These are phyloP conservation scores for Cryptosporidium muris DNA, from an alignment of 169 alveolate species.

Conservation along the genomic window DNA sequence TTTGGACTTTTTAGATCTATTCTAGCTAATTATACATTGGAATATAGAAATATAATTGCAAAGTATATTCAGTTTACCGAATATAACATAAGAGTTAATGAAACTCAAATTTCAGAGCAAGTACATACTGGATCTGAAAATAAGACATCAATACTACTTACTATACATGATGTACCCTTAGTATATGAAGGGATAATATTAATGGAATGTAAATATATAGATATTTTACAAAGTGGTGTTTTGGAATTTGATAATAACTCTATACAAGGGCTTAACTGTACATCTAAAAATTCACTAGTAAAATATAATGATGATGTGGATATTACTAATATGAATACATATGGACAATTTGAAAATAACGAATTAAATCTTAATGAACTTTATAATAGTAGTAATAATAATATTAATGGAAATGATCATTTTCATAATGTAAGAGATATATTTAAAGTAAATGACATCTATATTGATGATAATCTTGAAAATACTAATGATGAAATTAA, in stretches of 20 bases:
- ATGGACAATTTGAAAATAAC: constrained; percentile 1
- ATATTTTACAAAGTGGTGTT: constrained; percentile 17
- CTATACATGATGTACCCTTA: constrained; percentile 25
- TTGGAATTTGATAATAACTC: not conserved
- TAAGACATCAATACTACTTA: not conserved
- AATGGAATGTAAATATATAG: constrained; percentile 14
- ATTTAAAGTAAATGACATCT: too few species aligned
- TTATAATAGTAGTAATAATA: too few species aligned
- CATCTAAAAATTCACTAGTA: constrained; percentile 11
- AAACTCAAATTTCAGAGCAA: not conserved
- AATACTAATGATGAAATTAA: too few species aligned
- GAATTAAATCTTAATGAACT: too few species aligned
- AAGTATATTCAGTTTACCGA: not conserved
- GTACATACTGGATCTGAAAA: not conserved
- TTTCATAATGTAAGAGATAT: too few species aligned
- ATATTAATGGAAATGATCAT: too few species aligned
- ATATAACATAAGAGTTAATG: not conserved
- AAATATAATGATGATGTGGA: constrained; percentile 2
- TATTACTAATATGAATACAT: not conserved
- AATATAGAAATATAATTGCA: not conserved
- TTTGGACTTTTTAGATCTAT: not conserved
- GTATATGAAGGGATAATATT: constrained; percentile 18
- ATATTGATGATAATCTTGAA: too few species aligned
- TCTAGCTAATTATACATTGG: not conserved
- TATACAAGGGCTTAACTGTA: constrained; percentile 25